phyloP scores from a whole-genome alignment of 441 rosid genomes.

The Theobroma grandiflorum region DNA sequence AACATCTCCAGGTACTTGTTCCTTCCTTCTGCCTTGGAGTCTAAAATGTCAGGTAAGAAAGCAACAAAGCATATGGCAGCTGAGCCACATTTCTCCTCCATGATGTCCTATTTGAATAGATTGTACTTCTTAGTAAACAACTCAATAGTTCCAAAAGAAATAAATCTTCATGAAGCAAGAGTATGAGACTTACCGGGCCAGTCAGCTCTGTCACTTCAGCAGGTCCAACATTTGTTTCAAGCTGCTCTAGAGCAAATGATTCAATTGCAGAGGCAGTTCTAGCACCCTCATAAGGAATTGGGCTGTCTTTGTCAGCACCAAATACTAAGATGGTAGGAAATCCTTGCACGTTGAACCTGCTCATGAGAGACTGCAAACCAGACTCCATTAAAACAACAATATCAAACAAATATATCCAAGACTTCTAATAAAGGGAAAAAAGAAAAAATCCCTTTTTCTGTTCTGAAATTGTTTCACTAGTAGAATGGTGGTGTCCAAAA shows the following conservation, averaged over 20 bases:
- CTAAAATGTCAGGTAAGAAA: slow-evolving; percentile 96
- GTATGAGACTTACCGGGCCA: slow-evolving; percentile 60
- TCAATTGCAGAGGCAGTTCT: slow-evolving; percentile 92
- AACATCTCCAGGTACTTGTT: slow-evolving; percentile 83
- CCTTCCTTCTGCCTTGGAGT: slow-evolving; percentile 98
- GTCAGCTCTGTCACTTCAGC: slow-evolving; percentile 92
- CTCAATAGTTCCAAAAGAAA: slow-evolving; percentile 5
- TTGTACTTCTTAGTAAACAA: neutral
- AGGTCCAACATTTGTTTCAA: slow-evolving; percentile 86
- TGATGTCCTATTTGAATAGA: slow-evolving; percentile 62
- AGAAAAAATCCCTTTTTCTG: neutral
- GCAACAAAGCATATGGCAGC: slow-evolving; percentile 97
- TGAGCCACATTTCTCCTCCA: slow-evolving; percentile 93
- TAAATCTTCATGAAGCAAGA: slow-evolving; percentile 15
- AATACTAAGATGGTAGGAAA: slow-evolving; percentile 96
- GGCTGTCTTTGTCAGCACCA: slow-evolving; percentile 90
- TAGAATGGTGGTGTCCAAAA: neutral
- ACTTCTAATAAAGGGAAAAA: neutral
- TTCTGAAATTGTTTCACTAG: neutral
- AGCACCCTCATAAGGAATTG: slow-evolving; percentile 90
- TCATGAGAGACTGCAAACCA: slow-evolving; percentile 82
- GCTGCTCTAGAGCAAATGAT: slow-evolving; percentile 88
- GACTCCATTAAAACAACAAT: slow-evolving; percentile 31
- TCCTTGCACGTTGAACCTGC: slow-evolving; percentile 99
- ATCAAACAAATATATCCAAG: slow-evolving; percentile 21